Evolutionary conservation across 2,329 filamentous ascomycete genomes (phyloP), one percentile per base, ranked within the genome.

Genomic region (Tolypocladium sp.): DNA sequence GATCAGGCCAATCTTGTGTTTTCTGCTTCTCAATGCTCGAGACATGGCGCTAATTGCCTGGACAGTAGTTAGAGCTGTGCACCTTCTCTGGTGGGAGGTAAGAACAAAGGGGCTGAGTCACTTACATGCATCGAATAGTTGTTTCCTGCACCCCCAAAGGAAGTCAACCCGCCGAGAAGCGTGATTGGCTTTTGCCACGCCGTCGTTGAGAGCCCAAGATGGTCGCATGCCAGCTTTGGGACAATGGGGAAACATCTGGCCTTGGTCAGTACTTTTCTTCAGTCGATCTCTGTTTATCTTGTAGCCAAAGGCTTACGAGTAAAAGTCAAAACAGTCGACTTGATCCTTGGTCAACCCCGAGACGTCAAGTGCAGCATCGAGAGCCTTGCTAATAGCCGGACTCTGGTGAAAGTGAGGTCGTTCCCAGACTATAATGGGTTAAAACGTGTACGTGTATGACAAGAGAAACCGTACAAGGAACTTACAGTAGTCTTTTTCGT

Each of bases 91-190:
- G n/a, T 2, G 0, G 15, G 74, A 25, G 2, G 4, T n/a, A 13
- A 27, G 44, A 2, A 17, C 13, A 27, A 17, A 22, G 1, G 3
- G 17, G 2, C 3, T 13, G 5, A 33, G 2, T 0, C 41, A 70
- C 73, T 66, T 69, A 81, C 84, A 72, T 89, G 86, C 79, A 88
- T 84, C 0, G 83, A 86, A 61, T 89, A 89, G 58, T 89, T 89
- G 62, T 89, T 89, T 0, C 86, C 86, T 7, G 87, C 86, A 0
- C 86, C 87, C 0, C 87, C 86, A 60, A 89, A 89, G 1, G 81
- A 86, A 5, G 86, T 89, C 57, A 90, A 66, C 0, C 86, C 86
- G 0, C 86, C 86, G 0, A 89, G 74, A 0, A 89, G 69, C 0
- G 84, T 87, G 25, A 88, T 77, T 0, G 82, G 78, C 62, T 82